A percentile compares a stretch with the other conserved stretches of the same genome.
phyloP scores from a whole-genome alignment of 2,329 filamentous ascomycete species.

The Cadophora sp. region DNA sequence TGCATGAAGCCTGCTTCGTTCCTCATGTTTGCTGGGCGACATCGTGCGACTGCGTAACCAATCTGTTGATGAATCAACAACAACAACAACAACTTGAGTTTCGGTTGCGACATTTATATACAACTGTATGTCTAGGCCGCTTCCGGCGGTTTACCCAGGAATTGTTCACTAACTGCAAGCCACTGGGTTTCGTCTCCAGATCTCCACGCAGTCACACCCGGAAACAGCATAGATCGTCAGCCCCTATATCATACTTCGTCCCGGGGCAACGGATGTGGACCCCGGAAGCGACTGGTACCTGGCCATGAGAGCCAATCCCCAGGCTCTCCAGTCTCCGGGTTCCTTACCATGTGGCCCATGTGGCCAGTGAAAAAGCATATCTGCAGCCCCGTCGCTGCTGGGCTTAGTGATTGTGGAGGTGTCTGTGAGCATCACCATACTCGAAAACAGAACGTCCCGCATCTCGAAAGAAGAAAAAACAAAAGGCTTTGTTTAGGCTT shows the following conservation, averaged over 20 bases:
- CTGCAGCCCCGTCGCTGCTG: neutral
- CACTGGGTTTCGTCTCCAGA: slow-evolving; percentile 1
- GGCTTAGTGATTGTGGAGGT: neutral
- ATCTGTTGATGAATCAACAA: no score
- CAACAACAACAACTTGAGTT: no score
- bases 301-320: neutral
- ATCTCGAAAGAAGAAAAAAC: neutral
- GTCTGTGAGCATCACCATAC: neutral
- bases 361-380: slow-evolving; percentile 1
- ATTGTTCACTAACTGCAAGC: neutral
- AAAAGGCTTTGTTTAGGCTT: neutral
- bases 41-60: no score
- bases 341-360: neutral
- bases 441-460: neutral
- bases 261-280: neutral
- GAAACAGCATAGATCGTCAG: neutral
- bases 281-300: neutral
- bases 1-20: no score
- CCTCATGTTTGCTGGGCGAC: no score
- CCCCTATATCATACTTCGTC: neutral
- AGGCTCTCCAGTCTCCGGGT: neutral
- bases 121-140: no score
- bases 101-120: no score
- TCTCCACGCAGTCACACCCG: neutral
- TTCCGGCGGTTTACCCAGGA: neutral